Percentiles rank a stretch among this genome's conserved stretches.
These are phyloP conservation scores for Rhizopus arrhizus DNA, from an alignment of 371 early-diverging fungal species.

Conservation along the genomic window DNA sequence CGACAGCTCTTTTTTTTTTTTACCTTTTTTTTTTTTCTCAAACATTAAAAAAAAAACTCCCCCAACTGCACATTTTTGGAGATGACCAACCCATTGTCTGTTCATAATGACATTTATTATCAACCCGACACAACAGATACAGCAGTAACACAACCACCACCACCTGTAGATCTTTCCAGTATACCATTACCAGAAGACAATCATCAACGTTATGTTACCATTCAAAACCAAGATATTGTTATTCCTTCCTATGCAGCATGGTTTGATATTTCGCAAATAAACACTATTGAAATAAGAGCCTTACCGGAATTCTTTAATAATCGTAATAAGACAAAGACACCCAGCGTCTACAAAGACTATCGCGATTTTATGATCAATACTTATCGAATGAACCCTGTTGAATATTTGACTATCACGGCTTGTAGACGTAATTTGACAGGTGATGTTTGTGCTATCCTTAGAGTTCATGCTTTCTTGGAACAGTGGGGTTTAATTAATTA, in stretches of 20 bases:
- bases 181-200: constrained; percentile 54
- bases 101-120: constrained; percentile 14
- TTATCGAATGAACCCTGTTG: constrained; percentile 89
- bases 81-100: background rate
- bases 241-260: constrained; percentile 92
- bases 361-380: constrained; percentile 95
- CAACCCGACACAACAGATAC: constrained; percentile 15
- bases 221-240: constrained; percentile 74
- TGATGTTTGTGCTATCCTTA: constrained; percentile 94
- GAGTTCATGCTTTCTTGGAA: constrained; percentile 94
- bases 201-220: constrained; percentile 63
- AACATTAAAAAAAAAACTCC: no score
- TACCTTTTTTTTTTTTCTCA: no score
- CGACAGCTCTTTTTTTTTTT: no score
- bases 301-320: constrained; percentile 93
- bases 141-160: background rate
- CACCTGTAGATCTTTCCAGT: constrained; percentile 22
- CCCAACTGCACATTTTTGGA: no score
- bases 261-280: constrained; percentile 77
- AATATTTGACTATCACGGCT: constrained; percentile 93
- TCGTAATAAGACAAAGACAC: constrained; percentile 86
- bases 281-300: constrained; percentile 82
- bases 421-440: constrained; percentile 90
- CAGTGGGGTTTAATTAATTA: constrained; percentile 99
- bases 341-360: constrained; percentile 87